Conservation (phyloP, 768 basidiomycete genomes). For the Lactarius sp. region DNA sequence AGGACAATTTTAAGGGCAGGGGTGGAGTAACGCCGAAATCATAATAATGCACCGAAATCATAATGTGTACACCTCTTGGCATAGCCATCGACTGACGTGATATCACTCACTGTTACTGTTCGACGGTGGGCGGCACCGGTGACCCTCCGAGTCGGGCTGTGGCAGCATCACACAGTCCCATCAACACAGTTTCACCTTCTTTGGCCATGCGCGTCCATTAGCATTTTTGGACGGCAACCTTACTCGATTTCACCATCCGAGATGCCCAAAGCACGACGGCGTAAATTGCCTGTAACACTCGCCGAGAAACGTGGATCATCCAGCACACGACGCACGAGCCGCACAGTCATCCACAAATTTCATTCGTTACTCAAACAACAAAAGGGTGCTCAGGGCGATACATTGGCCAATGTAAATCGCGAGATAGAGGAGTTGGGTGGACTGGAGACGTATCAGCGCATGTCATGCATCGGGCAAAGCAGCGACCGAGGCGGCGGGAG, state of each 20-base stretch:
- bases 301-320: conserved; percentile 35
- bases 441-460: conserved; percentile 72
- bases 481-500: conserved; percentile 83
- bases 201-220: background rate
- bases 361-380: conserved; percentile 75
- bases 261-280: conserved; percentile 43
- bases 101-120: background rate
- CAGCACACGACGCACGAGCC: conserved; percentile 54
- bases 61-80: background rate
- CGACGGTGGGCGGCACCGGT: background rate
- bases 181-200: background rate
- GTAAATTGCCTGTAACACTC: conserved; percentile 43
- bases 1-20: background rate
- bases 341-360: conserved; percentile 71
- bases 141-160: too few species aligned
- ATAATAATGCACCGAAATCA: background rate
- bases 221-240: background rate
- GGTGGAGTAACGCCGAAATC: background rate
- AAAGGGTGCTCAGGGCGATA: conserved; percentile 44
- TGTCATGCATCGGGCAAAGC: conserved; percentile 78
- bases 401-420: conserved; percentile 48
- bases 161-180: too few species aligned
- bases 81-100: background rate
- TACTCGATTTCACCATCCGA: background rate
- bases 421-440: conserved; percentile 74